Evolutionary conservation across 2,329 filamentous ascomycete genomes (phyloP), one percentile per base, ranked within the genome.

Genomic region (Penicillium rolfsii): DNA sequence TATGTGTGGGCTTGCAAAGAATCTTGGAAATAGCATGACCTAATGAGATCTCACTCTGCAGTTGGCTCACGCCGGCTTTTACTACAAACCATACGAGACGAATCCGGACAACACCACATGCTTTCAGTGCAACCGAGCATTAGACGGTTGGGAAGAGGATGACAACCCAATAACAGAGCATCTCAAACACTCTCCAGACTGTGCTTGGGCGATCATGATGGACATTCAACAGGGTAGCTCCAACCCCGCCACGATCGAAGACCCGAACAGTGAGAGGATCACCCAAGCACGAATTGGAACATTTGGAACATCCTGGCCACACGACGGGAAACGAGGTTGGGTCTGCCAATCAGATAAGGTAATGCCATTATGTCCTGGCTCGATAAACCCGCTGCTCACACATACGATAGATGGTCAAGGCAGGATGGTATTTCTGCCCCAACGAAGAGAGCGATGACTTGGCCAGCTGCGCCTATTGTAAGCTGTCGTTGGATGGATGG

Each of bases 391-490:
- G 16, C 3, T 38, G 66, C 63, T 63, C 24, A 67, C 56, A 56
- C 49, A 49, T 30, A 41, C 52, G 56, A 58, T 69, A 95, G 88
- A 88, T 98, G 80, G 91, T 91, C 36, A 91, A 94, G 66, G 91
- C 92, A 30, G 95, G 95, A 11, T 99, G 94, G 93, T 93, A 90
- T 73, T 97, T 93, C 77, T 96, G 93, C 26, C 93, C 95, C 0
- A 91, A 87, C 5, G 80, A 86, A 46, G 92, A 94, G 46, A 91
- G 88, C 12, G 89, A 95, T 66, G 95, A 99, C 75, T 91, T 94
- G 79, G 91, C 91, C 9, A 95, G 90, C 11, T 99, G 95, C 74
- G 85, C 91, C 30, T 97, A 98, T 78, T 99, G 95, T 79, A 87
- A 90, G 59, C 80, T 98, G 16, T 92, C 90, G 11, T 84, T 99